Evolutionary conservation across 2,329 filamentous ascomycete genomes (phyloP), one percentile per base, ranked within the genome.

Genomic region (Fusarium armeniacum): DNA sequence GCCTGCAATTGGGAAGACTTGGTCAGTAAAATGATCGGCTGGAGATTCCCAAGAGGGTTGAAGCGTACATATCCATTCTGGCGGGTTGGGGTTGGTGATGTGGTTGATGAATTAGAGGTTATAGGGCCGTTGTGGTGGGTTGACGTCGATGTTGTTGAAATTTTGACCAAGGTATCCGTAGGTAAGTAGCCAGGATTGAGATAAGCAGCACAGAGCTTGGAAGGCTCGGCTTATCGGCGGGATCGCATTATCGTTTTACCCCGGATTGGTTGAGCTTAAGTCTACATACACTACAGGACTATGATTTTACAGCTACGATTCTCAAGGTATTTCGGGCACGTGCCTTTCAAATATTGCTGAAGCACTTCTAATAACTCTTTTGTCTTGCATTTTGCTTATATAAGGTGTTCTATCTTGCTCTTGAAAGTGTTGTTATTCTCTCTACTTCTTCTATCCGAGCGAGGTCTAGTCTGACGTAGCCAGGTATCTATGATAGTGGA

Each of bases 1-100:
- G 91, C 80, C 85, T 86, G 66, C 41, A 16, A 59, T 71, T 69
- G 65, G 58, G 47, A 41, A 36, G n/a, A 65, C 24, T 60, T 53
- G 45, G 62, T 73, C 57, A 58, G 46, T 24, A 33, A 45, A 47
- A 28, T 12, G 26, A 20, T 24, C 24, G n/a, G 22, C 8, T 15
- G 22, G 9, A 1, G 3, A 4, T 5, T 18, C 20, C 10, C n/a
- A 18, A 35, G 30, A 6, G 22, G 12, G 7, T 7, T 8, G 26
- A 33, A 38, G 54, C 73, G 51, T 61, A 77, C 76, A 77, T 76
- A 65, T 77, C 76, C 76, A 77, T 77, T 67, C 51, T 73, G 69
- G 58, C 65, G 68, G 70, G 58, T 51, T 46, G 38, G 40, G 46
- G 28, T 38, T 59, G 51, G 24, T 52, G 26, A 45, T 41, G 58